Conservation (phyloP, 306 rosid species). For the Lablab purpureus region DNA sequence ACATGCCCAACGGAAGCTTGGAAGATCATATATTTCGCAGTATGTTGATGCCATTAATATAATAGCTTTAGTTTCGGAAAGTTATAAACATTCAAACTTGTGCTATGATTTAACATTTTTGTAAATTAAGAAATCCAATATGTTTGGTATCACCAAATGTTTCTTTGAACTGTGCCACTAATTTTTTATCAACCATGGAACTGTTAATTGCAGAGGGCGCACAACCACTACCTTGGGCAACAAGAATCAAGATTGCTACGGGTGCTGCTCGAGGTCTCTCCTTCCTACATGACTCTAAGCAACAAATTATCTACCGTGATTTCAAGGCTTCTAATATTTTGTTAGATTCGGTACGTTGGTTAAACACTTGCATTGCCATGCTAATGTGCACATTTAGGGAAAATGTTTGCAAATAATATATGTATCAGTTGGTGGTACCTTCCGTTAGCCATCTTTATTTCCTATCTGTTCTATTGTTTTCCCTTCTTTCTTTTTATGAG, state of each 20-base stretch:
- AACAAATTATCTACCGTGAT: conserved; percentile 87
- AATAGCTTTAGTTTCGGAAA: conserved; percentile 20
- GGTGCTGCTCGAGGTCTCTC: conserved; percentile 84
- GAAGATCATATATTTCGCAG: conserved; percentile 92
- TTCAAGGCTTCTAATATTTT: conserved; percentile 92
- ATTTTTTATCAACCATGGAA: conserved; percentile 34
- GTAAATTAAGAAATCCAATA: conserved; percentile 12
- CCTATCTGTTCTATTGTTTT: neutral
- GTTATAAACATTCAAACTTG: neutral
- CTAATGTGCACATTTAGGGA: neutral
- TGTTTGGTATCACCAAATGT: conserved; percentile 3
- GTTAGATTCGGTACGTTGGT: conserved; percentile 73
- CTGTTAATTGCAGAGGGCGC: conserved; percentile 55
- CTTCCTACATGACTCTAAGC: conserved; percentile 69
- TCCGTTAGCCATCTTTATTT: neutral
- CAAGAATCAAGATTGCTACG: conserved; percentile 73
- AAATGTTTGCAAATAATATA: conserved; percentile 32
- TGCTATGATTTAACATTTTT: conserved; percentile 21
- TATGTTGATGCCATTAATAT: conserved; percentile 52
- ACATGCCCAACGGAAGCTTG: conserved; percentile 85
- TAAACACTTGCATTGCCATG: conserved; percentile 21
- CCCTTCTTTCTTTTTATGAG: conserved; percentile 10
- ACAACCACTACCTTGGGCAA: conserved; percentile 69
- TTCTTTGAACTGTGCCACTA: conserved; percentile 10
- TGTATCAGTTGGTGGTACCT: conserved; percentile 9